Percentiles rank a stretch among this genome's conserved stretches.
Conservation (phyloP, 225 moss, liverwort and hornwort genomes). For the Asterella californica region DNA sequence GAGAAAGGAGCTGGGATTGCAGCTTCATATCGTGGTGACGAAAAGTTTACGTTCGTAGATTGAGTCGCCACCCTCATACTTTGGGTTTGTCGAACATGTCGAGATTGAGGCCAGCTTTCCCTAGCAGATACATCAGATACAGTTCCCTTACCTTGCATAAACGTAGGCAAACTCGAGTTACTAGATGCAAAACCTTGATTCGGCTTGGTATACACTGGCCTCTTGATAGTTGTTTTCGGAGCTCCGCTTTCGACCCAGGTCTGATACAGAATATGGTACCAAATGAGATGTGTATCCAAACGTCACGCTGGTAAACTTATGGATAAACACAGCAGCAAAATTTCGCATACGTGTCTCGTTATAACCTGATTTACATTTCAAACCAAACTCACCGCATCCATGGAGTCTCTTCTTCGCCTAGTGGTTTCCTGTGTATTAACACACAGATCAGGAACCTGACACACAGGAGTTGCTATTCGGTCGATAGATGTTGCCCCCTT, state of each 20-base stretch:
- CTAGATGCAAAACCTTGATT: slow-evolving; percentile 43
- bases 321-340: not conserved
- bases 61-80: slow-evolving; percentile 20
- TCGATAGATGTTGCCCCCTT: slow-evolving; percentile 44
- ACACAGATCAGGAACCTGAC: slow-evolving; percentile 52
- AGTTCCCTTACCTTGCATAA: slow-evolving; percentile 20
- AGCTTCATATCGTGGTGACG: slow-evolving; percentile 5
- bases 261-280: slow-evolving; percentile 24
- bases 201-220: slow-evolving; percentile 53
- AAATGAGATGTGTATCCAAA: not conserved
- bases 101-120: slow-evolving; percentile 3
- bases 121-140: slow-evolving; percentile 6
- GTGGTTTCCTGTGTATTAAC: slow-evolving; percentile 63
- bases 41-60: not conserved
- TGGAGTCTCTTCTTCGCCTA: slow-evolving; percentile 93
- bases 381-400: slow-evolving; percentile 68
- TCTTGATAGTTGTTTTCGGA: slow-evolving; percentile 91
- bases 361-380: not conserved
- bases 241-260: slow-evolving; percentile 77
- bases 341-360: not conserved
- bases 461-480: slow-evolving; percentile 47
- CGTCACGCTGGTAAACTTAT: not conserved
- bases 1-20: not conserved
- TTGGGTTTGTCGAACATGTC: slow-evolving; percentile 15
- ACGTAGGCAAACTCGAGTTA: slow-evolving; percentile 14